Conservation (phyloP, 1,284 basidiomycete genomes). For the Apiotrichum mycotoxinovorans region DNA sequence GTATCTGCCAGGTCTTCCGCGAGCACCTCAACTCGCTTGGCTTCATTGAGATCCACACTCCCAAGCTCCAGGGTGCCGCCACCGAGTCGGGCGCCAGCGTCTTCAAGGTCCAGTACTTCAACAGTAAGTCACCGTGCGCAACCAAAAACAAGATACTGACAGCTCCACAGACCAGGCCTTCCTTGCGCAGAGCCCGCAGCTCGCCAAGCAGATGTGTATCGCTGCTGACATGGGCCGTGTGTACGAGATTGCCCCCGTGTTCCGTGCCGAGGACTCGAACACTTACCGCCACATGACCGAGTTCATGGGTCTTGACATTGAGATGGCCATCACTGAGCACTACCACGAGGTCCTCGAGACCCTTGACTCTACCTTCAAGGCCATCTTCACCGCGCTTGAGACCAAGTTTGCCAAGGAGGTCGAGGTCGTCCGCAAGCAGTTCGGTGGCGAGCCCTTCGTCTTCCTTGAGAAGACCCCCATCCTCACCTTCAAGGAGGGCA, state of each 20-base stretch:
- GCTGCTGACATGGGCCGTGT: slow-evolving; percentile 97
- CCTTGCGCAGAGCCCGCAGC: slow-evolving; percentile 93
- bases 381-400: slow-evolving; percentile 76
- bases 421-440: slow-evolving; percentile 75
- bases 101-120: slow-evolving; percentile 98
- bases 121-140: slow-evolving; percentile 57
- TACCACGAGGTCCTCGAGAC: slow-evolving; percentile 93
- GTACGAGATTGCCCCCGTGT: slow-evolving; percentile 90
- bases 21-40: slow-evolving; percentile 70
- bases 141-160: neutral
- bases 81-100: slow-evolving; percentile 96
- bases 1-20: slow-evolving; percentile 83
- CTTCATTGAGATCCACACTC: slow-evolving; percentile 87
- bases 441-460: slow-evolving; percentile 85
- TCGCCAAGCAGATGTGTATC: slow-evolving; percentile 99
- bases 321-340: slow-evolving; percentile 97
- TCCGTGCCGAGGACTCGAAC: slow-evolving; percentile 97
- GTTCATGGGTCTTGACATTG: slow-evolving; percentile 97
- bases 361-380: slow-evolving; percentile 75
- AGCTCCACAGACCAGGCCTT: slow-evolving; percentile 57
- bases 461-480: slow-evolving; percentile 76
- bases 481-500: slow-evolving; percentile 80
- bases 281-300: slow-evolving; percentile 98
- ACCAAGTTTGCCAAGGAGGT: slow-evolving; percentile 76
- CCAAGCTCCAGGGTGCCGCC: slow-evolving; percentile 94